A percentile compares a stretch with the other conserved stretches of the same genome.
These are phyloP conservation scores for Magnolia sinica DNA, from an alignment of 164 flowering plant species.

Conservation along the genomic window DNA sequence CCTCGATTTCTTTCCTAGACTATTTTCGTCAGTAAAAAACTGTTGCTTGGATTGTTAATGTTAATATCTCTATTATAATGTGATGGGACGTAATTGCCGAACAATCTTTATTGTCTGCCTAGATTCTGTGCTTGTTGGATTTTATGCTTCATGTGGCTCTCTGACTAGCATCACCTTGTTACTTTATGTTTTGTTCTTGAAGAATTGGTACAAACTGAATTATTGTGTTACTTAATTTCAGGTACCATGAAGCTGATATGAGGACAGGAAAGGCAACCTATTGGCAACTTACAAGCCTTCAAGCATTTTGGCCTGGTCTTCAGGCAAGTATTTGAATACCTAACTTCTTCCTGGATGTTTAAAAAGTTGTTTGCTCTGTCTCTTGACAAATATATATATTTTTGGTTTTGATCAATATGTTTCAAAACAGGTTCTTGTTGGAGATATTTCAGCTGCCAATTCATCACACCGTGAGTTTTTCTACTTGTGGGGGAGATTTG, in stretches of 20 bases:
- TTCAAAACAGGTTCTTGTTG: conserved; percentile 75
- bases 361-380: not conserved
- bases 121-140: not conserved
- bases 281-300: conserved; percentile 99
- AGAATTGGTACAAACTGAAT: not conserved
- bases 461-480: conserved; percentile 93
- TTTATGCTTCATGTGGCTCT: not conserved
- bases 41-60: not conserved
- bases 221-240: conserved; percentile 14
- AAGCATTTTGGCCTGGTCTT: conserved; percentile 99
- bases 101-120: not conserved
- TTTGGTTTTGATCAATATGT: conserved; percentile 15
- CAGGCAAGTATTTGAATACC: conserved; percentile 56
- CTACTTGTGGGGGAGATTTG: conserved; percentile 83
- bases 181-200: not conserved
- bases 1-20: not conserved
- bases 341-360: not conserved
- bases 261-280: conserved; percentile 93
- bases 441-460: conserved; percentile 92
- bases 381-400: not conserved
- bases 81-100: not conserved
- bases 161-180: not conserved
- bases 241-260: conserved; percentile 99
- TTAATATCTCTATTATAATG: not conserved
- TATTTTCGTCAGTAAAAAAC: not conserved